Percentiles rank a stretch among this genome's conserved stretches.
Evolutionary conservation across 495 filamentous ascomycete species (phyloP).

Genomic region (Sabuloglossum arenarium): DNA sequence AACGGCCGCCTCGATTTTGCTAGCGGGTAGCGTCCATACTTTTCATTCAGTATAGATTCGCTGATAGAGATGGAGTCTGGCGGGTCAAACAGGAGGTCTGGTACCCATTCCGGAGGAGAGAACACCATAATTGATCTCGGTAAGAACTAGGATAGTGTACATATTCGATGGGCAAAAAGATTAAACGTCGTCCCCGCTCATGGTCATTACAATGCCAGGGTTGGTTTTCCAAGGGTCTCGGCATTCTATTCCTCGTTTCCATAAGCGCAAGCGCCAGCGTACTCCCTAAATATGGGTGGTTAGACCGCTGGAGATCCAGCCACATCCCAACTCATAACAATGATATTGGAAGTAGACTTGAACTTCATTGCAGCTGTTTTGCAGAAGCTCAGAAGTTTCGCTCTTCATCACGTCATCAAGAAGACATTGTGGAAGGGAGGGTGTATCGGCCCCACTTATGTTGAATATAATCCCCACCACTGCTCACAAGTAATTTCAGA

Average conservation of each 20-base stretch:
- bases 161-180: too few species aligned
- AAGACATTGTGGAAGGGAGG: too few species aligned
- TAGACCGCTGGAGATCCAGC: background rate
- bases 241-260: background rate
- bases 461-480: background rate
- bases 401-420: background rate
- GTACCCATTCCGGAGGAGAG: slow-evolving; percentile 44
- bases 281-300: background rate
- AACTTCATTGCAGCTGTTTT: too few species aligned
- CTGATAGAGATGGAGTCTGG: slow-evolving; percentile 58
- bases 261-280: background rate
- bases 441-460: background rate
- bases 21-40: slow-evolving; percentile 45
- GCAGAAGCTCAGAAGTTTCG: too few species aligned
- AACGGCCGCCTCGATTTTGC: slow-evolving; percentile 47
- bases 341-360: too few species aligned
- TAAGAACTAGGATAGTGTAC: background rate
- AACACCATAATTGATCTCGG: slow-evolving; percentile 47
- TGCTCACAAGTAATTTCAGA: background rate
- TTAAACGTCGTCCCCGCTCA: background rate
- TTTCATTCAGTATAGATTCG: slow-evolving; percentile 63
- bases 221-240: background rate
- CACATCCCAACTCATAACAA: background rate
- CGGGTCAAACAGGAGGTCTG: slow-evolving; percentile 41
- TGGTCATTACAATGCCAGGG: too few species aligned